Conservation (phyloP, 108 stramenopile genomes). For the Skeletonema grethae region DNA sequence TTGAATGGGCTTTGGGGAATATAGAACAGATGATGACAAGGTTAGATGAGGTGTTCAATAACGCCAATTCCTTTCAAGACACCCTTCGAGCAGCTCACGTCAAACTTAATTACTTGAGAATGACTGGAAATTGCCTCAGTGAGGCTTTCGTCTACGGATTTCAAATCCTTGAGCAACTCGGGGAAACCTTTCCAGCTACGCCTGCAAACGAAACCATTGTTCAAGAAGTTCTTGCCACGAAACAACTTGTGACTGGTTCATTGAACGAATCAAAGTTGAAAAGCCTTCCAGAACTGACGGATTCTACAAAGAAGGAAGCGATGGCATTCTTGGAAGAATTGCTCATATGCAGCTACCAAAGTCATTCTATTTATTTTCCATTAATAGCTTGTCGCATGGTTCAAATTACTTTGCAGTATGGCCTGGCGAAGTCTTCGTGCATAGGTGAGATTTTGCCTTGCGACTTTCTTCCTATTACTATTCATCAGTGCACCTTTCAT, state of each 20-base stretch:
- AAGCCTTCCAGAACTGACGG: neutral
- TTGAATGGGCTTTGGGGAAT: constrained; percentile 11
- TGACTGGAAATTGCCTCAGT: neutral
- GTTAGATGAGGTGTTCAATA: constrained; percentile 1
- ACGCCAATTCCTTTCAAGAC: constrained; percentile 11
- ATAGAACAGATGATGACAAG: constrained; percentile 1
- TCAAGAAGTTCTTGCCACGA: neutral
- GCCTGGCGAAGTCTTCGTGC: neutral
- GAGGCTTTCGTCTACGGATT: constrained; percentile 4
- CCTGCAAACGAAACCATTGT: neutral
- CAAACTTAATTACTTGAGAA: neutral
- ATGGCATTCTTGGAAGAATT: neutral
- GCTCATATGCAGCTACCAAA: neutral
- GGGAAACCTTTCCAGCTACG: neutral
- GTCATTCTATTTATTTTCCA: neutral
- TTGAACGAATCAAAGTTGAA: neutral
- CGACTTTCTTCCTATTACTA: neutral
- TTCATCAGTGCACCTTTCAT: neutral
- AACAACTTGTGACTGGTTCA: neutral
- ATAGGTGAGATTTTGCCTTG: neutral
- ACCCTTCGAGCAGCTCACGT: constrained; percentile 8
- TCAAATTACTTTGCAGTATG: neutral
- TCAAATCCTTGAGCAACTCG: neutral
- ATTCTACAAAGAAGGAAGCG: neutral
- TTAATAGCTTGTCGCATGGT: neutral